These are phyloP conservation scores for Dactylellina drechsleri DNA, from an alignment of 2,329 filamentous ascomycete genomes.

Conservation along the genomic window DNA sequence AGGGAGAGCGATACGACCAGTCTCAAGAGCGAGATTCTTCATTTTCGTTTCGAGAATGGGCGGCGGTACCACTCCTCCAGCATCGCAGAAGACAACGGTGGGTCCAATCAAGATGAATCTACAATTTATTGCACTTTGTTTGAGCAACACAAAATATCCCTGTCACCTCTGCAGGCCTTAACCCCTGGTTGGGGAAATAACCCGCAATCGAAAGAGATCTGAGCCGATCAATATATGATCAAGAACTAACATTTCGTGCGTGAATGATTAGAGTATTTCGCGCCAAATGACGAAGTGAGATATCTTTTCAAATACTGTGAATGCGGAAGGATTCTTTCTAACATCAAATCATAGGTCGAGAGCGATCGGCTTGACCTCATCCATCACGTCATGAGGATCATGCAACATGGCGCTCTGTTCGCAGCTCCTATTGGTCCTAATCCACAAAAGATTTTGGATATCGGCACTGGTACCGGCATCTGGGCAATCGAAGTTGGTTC, in stretches of 20 bases:
- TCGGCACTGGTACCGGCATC: constrained; percentile 66
- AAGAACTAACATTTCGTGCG: too few relatives aligned
- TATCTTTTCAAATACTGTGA: too few relatives aligned
- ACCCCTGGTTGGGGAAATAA: too few relatives aligned
- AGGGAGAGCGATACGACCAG: constrained; percentile 42
- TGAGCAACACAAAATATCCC: constrained; percentile 16
- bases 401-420: constrained; percentile 63
- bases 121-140: constrained; percentile 23
- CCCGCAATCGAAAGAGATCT: too few relatives aligned
- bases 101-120: constrained; percentile 18
- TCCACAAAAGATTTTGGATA: constrained; percentile 66
- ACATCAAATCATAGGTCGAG: constrained; percentile 4
- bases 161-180: neutral
- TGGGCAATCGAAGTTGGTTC: constrained; percentile 59
- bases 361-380: constrained; percentile 54
- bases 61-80: constrained; percentile 29
- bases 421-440: constrained; percentile 63
- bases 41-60: constrained; percentile 40
- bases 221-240: too few relatives aligned
- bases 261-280: constrained; percentile 23
- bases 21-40: constrained; percentile 22
- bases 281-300: constrained; percentile 38
- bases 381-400: constrained; percentile 62
- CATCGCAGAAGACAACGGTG: constrained; percentile 21
- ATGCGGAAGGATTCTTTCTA: too few relatives aligned